phyloP scores from a whole-genome alignment of 257 asterid genomes.

The Solanum pennellii region DNA sequence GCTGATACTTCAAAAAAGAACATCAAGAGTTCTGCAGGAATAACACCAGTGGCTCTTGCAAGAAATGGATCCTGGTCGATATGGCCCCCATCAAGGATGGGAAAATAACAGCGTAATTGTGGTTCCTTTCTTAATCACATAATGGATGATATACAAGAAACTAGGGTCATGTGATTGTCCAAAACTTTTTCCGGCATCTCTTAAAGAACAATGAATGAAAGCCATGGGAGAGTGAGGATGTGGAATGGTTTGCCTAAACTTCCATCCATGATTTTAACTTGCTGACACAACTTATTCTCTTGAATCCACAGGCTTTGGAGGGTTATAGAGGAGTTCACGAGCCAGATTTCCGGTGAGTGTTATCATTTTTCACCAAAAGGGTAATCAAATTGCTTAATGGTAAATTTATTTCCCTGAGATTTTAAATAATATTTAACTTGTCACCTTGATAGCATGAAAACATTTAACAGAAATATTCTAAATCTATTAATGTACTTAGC shows the following conservation, averaged over 20 bases:
- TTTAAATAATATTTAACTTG: not conserved
- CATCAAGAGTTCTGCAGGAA: constrained; percentile 48
- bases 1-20: constrained; percentile 47
- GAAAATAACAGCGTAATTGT: constrained; percentile 99
- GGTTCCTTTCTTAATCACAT: constrained; percentile 98
- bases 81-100: constrained; percentile 99
- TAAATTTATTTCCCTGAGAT: not conserved
- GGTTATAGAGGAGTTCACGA: constrained; percentile 85
- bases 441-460: not conserved
- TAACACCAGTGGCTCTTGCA: constrained; percentile 28
- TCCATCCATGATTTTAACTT: constrained; percentile 73
- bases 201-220: constrained; percentile 72
- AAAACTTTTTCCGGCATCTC: constrained; percentile 61
- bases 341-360: constrained; percentile 82
- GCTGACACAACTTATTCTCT: constrained; percentile 99
- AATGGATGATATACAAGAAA: constrained; percentile 87
- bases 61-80: constrained; percentile 95
- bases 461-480: not conserved
- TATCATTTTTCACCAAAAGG: constrained; percentile 16
- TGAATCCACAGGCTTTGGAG: constrained; percentile 99
- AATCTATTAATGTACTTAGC: not conserved
- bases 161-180: constrained; percentile 83
- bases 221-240: constrained; percentile 98
- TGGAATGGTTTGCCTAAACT: constrained; percentile 83
- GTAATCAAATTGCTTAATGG: constrained; percentile 4